Base-by-base conservation (phyloP, 441 rosid genomes). In the California macrophylla region DNA sequence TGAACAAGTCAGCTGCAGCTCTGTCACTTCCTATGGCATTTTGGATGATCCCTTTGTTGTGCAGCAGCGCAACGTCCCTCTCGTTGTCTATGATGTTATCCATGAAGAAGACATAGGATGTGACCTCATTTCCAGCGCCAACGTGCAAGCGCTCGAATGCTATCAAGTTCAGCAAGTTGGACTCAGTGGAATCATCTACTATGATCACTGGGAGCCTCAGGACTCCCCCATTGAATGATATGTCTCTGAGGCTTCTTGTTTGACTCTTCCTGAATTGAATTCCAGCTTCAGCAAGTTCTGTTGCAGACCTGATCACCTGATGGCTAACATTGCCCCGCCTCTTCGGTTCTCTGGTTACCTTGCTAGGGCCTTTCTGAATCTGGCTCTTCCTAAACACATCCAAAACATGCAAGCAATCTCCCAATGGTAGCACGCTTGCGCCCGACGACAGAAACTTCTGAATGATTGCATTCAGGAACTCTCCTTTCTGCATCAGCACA, bases 141-240 rank as follows among this genome's bases (percentile, higher is more conserved):
- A 76, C 81, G 15, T 84, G 89, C 26, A 76, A 71, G 5, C 81
- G 79, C 73, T 84, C 85, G 0, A 76, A 85, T 15, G 83, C 87
- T 0, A 84, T 78, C 67, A 84, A 66, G 32, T 85, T 85, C 71
- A 84, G 68, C 66, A 78, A 79, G 52, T 71, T 71, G 10, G 82
- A 76, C 68, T 84, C 86, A 0, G 83, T 74, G 10, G 78, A 23
- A 64, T 82, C 86, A 25, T 86, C 86, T 60, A 81, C 80, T 1
- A 76, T 52, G 3, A 78, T 38, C 6, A 10, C 15, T 0, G 86
- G 87, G 42, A 84, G 82, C 65, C 68, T 74, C 1, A 85, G 79
- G 21, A 81, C 64, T 0, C 86, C 80, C 0, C 75, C 13, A 0
- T 13, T 67, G 71, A 82, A 84, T 7, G 81, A 70, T 26, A 85